Base-by-base conservation (phyloP, 1,139 yeast species). In the Spathaspora jeffriesii region DNA sequence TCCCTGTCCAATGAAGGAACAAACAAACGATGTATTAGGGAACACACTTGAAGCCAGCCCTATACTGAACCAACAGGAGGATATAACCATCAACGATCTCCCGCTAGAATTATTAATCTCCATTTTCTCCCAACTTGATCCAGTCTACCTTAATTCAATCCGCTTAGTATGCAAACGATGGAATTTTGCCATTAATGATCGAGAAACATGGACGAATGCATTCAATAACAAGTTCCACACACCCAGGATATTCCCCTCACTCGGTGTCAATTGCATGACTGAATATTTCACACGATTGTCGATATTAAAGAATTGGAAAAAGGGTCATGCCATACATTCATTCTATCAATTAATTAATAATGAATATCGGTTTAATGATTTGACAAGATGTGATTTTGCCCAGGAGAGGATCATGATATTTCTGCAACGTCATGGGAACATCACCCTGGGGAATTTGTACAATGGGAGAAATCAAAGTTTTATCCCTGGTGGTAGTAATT, bases 71-170 rank as follows among this genome's bases (percentile, higher is more conserved):
- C 9, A 6, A 31, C 18, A 8, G 5, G 10, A 13, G 18, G n/a
- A 30, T 23, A 7, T 47, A 13, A 44, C 39, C 36, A 59, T 73
- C 32, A 65, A 68, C 50, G 71, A 71, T 22, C 66, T 85, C 9
- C 92, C 92, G 1, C 57, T 70, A 1, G 93, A 85, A 60, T 59
- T 85, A 4, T 65, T 85, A 50, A 76, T 82, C 44, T 68, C 73
- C 44, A 70, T 85, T 17, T 79, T 85, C 53, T 71, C 84, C 23
- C 68, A 78, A 51, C 68, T 85, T 15, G 88, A 84, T 45, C 81
- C 85, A 4, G 61, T 69, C 11, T 82, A 84, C 43, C 67, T 85
- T 39, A 67, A 70, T 45, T 65, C 65, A 21, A 60, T 82, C 17
- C 71, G 84, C 27, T 63, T 73, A 40, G 86, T 85, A 3, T 84